These are phyloP conservation scores for Ceratobasidium sp. DNA, from an alignment of 1,284 basidiomycete species.

Conservation along the genomic window DNA sequence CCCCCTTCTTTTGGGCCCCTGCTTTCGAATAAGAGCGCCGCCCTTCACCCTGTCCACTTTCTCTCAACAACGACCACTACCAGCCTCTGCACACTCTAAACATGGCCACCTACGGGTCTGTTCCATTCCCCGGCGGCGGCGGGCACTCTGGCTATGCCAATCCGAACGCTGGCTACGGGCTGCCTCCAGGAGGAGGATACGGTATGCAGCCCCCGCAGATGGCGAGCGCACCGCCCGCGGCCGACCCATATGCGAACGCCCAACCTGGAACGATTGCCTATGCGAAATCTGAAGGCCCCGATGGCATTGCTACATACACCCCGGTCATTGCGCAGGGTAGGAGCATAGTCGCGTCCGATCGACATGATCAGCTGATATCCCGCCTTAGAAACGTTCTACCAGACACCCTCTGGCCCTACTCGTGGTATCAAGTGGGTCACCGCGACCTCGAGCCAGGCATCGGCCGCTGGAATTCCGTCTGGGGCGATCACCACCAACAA, in stretches of 20 bases:
- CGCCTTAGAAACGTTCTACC: conserved; percentile 32
- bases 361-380: conserved; percentile 11
- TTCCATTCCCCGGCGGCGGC: conserved; percentile 36
- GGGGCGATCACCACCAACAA: conserved; percentile 27
- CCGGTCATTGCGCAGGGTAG: conserved; percentile 38
- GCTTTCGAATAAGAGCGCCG: conserved; percentile 37
- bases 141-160: conserved; percentile 9
- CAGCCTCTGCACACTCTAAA: not conserved
- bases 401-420: conserved; percentile 30
- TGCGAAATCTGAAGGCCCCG: conserved; percentile 38
- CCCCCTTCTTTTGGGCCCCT: conserved; percentile 32
- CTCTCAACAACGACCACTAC: conserved; percentile 37
- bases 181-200: not conserved
- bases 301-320: conserved; percentile 40
- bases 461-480: conserved; percentile 33
- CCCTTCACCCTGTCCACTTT: conserved; percentile 37
- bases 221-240: not conserved
- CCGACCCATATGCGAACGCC: conserved; percentile 33
- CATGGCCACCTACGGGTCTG: conserved; percentile 16
- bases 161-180: conserved; percentile 8
- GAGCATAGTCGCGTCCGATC: not conserved
- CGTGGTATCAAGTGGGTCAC: conserved; percentile 40
- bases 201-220: not conserved
- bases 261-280: conserved; percentile 38
- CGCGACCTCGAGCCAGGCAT: conserved; percentile 36